Conservation (phyloP, 306 rosid species). For the Trifolium repens region DNA sequence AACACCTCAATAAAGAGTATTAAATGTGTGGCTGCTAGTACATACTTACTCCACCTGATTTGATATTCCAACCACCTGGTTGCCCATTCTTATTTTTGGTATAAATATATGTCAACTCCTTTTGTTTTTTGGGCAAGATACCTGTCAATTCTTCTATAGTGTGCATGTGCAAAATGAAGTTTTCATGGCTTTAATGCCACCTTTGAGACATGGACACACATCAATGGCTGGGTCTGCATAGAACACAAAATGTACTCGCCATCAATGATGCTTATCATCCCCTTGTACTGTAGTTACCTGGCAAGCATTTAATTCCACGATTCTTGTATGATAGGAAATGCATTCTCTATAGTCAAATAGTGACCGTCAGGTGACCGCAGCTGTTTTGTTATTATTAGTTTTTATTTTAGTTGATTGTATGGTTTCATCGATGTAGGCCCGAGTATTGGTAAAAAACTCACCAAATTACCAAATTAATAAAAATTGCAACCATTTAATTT, state of each 20-base stretch:
- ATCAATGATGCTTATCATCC: neutral
- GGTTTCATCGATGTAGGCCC: too few relatives aligned
- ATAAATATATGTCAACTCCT: too few relatives aligned
- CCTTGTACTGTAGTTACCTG: neutral
- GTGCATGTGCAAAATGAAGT: slow-evolving; percentile 1
- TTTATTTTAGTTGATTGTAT: too few relatives aligned
- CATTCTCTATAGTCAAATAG: too few relatives aligned
- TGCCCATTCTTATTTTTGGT: neutral
- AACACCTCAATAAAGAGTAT: slow-evolving; percentile 1
- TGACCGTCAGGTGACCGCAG: too few relatives aligned
- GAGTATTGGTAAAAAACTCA: too few relatives aligned
- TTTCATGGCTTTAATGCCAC: neutral
- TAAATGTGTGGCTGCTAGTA: neutral
- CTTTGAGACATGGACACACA: neutral
- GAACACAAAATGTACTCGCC: neutral
- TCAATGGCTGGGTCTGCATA: neutral
- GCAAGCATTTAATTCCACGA: slow-evolving; percentile 10
- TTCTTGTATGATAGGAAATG: too few relatives aligned
- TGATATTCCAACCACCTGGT: neutral
- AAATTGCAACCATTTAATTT: too few relatives aligned
- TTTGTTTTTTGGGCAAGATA: too few relatives aligned
- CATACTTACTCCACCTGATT: neutral
- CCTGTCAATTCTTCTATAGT: neutral
- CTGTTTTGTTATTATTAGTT: too few relatives aligned
- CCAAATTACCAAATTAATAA: too few relatives aligned